A percentile compares a stretch with the other conserved stretches of the same genome.
These are phyloP conservation scores for Pestalotiopsis fici DNA, from an alignment of 2,329 filamentous ascomycete genomes.

Conservation along the genomic window DNA sequence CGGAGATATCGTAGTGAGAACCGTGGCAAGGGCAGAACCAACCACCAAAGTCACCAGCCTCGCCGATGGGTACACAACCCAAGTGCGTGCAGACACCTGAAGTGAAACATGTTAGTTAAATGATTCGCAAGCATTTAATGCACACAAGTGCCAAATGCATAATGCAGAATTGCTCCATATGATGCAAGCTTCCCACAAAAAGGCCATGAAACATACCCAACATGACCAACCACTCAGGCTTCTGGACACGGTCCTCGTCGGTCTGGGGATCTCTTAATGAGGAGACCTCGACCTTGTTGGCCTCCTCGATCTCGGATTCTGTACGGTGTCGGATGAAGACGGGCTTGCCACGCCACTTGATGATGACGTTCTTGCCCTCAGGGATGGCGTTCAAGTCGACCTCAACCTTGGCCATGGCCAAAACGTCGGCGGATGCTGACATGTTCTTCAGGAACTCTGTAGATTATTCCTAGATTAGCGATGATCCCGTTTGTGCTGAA, in stretches of 20 bases:
- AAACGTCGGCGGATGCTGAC: slow-evolving; percentile 96
- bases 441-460: slow-evolving; percentile 99
- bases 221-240: slow-evolving; percentile 99
- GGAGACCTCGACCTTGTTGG: slow-evolving; percentile 83
- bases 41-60: slow-evolving; percentile 92
- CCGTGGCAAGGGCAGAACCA: slow-evolving; percentile 99
- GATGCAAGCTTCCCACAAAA: slow-evolving; percentile 2
- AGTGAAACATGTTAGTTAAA: slow-evolving; percentile 14
- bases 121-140: neutral
- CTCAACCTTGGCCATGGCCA: slow-evolving; percentile 99
- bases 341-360: slow-evolving; percentile 99
- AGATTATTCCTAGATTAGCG: slow-evolving; percentile 14
- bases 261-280: slow-evolving; percentile 86
- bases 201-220: slow-evolving; percentile 64
- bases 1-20: slow-evolving; percentile 99
- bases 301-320: slow-evolving; percentile 87
- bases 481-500: neutral
- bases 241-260: slow-evolving; percentile 92
- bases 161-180: neutral
- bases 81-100: slow-evolving; percentile 97
- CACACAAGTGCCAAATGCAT: neutral
- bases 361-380: slow-evolving; percentile 99
- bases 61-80: slow-evolving; percentile 98
- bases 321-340: slow-evolving; percentile 99
- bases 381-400: slow-evolving; percentile 87